Evolutionary conservation across 371 early-diverging fungal genomes (phyloP).

Genomic region (Choanephora cucurbitarum): DNA sequence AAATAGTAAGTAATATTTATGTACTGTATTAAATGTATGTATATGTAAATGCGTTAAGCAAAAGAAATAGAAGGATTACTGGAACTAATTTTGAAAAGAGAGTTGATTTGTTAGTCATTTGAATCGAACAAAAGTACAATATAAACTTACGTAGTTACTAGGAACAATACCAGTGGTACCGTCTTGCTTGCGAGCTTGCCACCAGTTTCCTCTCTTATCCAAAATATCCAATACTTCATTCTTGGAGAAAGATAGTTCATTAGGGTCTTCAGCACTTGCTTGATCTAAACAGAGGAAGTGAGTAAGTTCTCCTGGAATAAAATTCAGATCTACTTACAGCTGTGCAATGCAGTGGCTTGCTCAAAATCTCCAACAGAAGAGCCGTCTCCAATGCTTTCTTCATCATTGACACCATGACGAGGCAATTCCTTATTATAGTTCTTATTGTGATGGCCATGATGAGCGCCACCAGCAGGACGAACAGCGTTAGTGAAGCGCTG

Average conservation of each 20-base stretch:
- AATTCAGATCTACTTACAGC: conserved; percentile 26
- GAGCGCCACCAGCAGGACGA: conserved; percentile 13
- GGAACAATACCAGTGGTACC: conserved; percentile 91
- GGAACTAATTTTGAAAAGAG: too few species aligned
- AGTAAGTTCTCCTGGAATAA: not conserved
- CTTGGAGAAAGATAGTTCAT: conserved; percentile 89
- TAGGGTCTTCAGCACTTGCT: conserved; percentile 89
- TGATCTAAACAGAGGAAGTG: conserved; percentile 48
- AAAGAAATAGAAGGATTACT: not conserved
- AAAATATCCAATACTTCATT: conserved; percentile 84
- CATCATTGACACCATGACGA: conserved; percentile 16
- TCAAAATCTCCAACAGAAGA: conserved; percentile 6
- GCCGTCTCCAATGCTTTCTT: conserved; percentile 10
- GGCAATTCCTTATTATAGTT: conserved; percentile 9
- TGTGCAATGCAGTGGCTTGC: conserved; percentile 36
- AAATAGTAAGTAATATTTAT: not conserved
- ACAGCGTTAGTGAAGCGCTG: conserved; percentile 15
- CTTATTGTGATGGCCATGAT: conserved; percentile 10
- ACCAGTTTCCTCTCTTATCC: conserved; percentile 95
- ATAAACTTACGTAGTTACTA: conserved; percentile 75
- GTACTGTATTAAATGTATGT: not conserved
- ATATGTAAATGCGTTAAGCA: too few species aligned
- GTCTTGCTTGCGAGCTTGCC: conserved; percentile 86
- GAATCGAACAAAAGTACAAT: not conserved
- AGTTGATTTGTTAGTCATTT: too few species aligned